phyloP scores from a whole-genome alignment of 495 filamentous ascomycete species.

The Bacidia rubella region DNA sequence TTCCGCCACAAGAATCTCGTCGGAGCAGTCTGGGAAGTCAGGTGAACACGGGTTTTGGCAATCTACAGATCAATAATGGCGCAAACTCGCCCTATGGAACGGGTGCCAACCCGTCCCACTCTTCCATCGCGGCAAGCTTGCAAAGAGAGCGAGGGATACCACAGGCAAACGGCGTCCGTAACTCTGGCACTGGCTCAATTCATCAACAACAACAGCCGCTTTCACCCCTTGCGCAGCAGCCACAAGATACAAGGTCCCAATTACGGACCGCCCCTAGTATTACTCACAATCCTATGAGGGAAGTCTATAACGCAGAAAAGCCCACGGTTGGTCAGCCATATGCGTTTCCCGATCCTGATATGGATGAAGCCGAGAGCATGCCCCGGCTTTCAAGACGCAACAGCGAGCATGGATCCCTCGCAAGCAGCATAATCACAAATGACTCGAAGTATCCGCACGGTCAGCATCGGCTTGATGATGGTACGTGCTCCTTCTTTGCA shows the following conservation, averaged over 20 bases:
- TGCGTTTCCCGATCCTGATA: conserved; percentile 68
- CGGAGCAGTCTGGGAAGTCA: conserved; percentile 69
- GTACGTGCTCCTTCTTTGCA: conserved; percentile 21
- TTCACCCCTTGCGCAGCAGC: conserved; percentile 34
- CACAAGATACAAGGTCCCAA: conserved; percentile 39
- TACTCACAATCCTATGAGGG: conserved; percentile 60
- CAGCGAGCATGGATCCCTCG: conserved; percentile 58
- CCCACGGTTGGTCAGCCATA: conserved; percentile 73
- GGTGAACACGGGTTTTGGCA: conserved; percentile 55
- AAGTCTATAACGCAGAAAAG: conserved; percentile 65
- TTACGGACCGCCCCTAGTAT: conserved; percentile 61
- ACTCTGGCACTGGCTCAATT: conserved; percentile 32
- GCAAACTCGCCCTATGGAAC: conserved; percentile 45
- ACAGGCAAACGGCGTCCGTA: conserved; percentile 43
- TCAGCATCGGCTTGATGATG: conserved; percentile 52
- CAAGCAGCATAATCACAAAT: conserved; percentile 57
- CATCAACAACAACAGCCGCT: conserved; percentile 28
- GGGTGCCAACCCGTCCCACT: conserved; percentile 61
- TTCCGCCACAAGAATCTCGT: conserved; percentile 41
- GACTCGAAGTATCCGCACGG: conserved; percentile 58
- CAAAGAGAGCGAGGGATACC: conserved; percentile 41
- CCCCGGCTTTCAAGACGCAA: conserved; percentile 48
- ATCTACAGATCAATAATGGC: conserved; percentile 47
- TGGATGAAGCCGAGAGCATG: conserved; percentile 33
- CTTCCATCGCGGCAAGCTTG: conserved; percentile 54